These are phyloP conservation scores for Termitomyces eurrhizus DNA, from an alignment of 768 basidiomycete genomes.

Conservation along the genomic window DNA sequence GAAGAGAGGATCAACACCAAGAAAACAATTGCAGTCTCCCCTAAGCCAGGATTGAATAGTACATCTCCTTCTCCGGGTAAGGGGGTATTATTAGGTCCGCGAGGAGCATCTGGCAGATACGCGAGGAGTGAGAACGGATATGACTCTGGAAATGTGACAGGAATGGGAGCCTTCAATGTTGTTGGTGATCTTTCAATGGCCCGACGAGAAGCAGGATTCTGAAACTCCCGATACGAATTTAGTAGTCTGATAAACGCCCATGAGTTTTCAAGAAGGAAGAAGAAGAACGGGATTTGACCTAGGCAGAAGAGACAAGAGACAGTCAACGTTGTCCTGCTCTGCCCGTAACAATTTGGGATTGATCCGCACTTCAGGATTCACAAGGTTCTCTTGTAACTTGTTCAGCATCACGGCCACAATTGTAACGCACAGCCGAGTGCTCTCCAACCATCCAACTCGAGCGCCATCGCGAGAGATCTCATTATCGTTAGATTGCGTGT, in stretches of 20 bases:
- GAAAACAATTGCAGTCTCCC: constrained; percentile 84
- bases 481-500: constrained; percentile 59
- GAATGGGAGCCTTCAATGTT: constrained; percentile 53
- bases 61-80: constrained; percentile 42
- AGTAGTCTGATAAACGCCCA: constrained; percentile 51
- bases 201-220: constrained; percentile 58
- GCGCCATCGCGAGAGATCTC: constrained; percentile 67
- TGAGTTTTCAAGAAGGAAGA: not conserved
- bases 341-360: constrained; percentile 62
- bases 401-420: constrained; percentile 89
- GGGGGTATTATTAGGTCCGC: constrained; percentile 36
- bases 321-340: constrained; percentile 93
- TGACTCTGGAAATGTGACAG: constrained; percentile 88
- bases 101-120: constrained; percentile 53
- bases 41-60: constrained; percentile 70
- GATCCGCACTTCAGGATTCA: constrained; percentile 56
- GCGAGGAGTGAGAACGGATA: constrained; percentile 88
- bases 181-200: constrained; percentile 66
- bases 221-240: constrained; percentile 85
- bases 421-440: constrained; percentile 84
- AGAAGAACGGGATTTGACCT: constrained; percentile 45
- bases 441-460: constrained; percentile 87
- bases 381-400: constrained; percentile 78
- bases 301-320: constrained; percentile 76
- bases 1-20: constrained; percentile 79